phyloP scores from a whole-genome alignment of 2,329 filamentous ascomycete species.

The Periconia macrospinosa region DNA sequence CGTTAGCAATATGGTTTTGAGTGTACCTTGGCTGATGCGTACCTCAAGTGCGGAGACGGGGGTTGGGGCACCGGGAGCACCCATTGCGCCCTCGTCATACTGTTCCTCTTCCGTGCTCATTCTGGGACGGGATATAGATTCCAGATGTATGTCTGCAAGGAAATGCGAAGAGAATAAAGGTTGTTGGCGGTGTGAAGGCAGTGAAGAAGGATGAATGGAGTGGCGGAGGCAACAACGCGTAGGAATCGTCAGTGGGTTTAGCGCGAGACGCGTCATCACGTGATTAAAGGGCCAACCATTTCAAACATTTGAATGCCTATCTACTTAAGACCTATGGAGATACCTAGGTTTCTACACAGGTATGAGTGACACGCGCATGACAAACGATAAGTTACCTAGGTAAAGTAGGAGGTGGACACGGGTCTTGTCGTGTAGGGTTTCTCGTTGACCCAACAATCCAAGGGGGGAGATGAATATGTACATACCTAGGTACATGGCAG shows the following conservation, averaged over 20 bases:
- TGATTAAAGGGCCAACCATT: constrained; percentile 5
- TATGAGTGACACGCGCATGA: too few species aligned
- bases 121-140: background rate
- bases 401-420: too few species aligned
- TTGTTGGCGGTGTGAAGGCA: background rate
- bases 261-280: constrained; percentile 29
- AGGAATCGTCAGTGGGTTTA: constrained; percentile 2
- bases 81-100: constrained; percentile 72
- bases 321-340: too few species aligned
- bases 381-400: too few species aligned
- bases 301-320: too few species aligned
- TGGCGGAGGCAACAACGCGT: constrained; percentile 6
- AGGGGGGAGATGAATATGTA: too few species aligned
- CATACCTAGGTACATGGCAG: too few species aligned
- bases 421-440: too few species aligned
- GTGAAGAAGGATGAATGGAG: constrained; percentile 16
- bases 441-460: too few species aligned
- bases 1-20: constrained; percentile 7
- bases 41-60: constrained; percentile 86
- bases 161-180: too few species aligned
- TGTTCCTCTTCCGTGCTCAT: constrained; percentile 62
- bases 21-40: constrained; percentile 31
- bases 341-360: too few species aligned
- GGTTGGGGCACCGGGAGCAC: constrained; percentile 90
- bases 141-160: too few species aligned